Base-by-base conservation (phyloP, 371 early-diverging fungal species). In the Mycotypha africana region DNA sequence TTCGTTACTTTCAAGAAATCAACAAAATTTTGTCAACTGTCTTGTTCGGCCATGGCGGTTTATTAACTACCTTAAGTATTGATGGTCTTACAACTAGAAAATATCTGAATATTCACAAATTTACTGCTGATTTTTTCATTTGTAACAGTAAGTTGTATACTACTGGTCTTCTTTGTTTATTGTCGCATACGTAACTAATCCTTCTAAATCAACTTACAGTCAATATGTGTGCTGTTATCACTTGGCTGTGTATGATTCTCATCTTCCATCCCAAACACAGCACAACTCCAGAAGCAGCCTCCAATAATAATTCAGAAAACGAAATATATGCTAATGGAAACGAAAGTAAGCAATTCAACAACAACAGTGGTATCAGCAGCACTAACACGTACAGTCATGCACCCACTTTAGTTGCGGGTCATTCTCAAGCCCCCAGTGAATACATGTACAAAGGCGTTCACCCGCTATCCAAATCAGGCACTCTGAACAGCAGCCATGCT, bases 81-180 rank as follows among this genome's bases (percentile, higher is more conserved):
- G 76, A 76, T 50, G 65, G 60, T 31, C 34, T 76, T 20, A 73
- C 65, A 2, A 38, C 35, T 2, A 40, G 43, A 26, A 64, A 64
- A 31, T 39, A 38, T 12, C 28, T 69, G n/a, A 73, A 69, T 41
- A 40, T 35, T 0, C 74, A 73, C 50, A 73, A 73, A 25, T 73
- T 73, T 34, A 54, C 67, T 2, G 69, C 74, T 1, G 74, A 73
- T 45, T 62, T 73, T 14, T 49, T 73, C 25, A 73, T 73, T 23
- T 73, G 74, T 35, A 69, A 70, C 47, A 69, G 69, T 69, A 69
- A 47, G 55, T n/a, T n/a, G n/a, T n/a, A n/a, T n/a, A n/a, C n/a
- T n/a, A n/a, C n/a, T n/a, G n/a, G n/a, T n/a, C n/a, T n/a, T n/a
- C n/a, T n/a, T n/a, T n/a, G n/a, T n/a, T n/a, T n/a, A n/a, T n/a